phyloP scores from a whole-genome alignment of 768 basidiomycete genomes.

The Xerocomellus intermedius region DNA sequence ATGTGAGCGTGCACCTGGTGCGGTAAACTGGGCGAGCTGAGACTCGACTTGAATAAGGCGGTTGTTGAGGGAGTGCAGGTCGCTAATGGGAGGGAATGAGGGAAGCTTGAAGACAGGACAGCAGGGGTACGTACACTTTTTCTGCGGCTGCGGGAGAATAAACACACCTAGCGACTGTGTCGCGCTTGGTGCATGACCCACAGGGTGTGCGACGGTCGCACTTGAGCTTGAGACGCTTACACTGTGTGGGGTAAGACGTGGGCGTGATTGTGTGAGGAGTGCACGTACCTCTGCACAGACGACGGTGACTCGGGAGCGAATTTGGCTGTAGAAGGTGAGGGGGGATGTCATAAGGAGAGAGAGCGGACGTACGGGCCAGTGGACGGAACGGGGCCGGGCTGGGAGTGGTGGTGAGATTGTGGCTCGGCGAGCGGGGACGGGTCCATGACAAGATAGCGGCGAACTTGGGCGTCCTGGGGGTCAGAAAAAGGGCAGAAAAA shows the following conservation, averaged over 20 bases:
- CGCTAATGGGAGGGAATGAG: constrained; percentile 38
- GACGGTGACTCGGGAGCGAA: constrained; percentile 75
- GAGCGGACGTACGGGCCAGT: constrained; percentile 33
- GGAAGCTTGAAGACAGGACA: neutral
- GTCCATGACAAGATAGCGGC: constrained; percentile 15
- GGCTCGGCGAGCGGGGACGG: constrained; percentile 14
- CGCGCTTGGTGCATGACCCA: constrained; percentile 75
- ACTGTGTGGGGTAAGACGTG: constrained; percentile 41
- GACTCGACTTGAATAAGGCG: constrained; percentile 71
- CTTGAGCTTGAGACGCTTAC: constrained; percentile 84
- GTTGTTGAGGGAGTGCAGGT: constrained; percentile 82
- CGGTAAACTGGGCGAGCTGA: constrained; percentile 48
- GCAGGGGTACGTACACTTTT: constrained; percentile 61
- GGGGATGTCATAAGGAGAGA: neutral
- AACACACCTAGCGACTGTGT: constrained; percentile 67
- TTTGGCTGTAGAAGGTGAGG: constrained; percentile 43
- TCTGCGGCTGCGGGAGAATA: constrained; percentile 83
- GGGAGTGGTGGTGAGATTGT: constrained; percentile 16
- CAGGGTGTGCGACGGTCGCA: constrained; percentile 81
- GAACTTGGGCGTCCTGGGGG: neutral
- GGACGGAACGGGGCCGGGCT: constrained; percentile 16
- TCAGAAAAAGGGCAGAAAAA: neutral
- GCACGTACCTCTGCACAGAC: constrained; percentile 73
- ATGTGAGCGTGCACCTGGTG: constrained; percentile 29
- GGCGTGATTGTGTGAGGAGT: neutral